These are phyloP conservation scores for Penicillium italicum DNA, from an alignment of 2,329 filamentous ascomycete genomes.

Conservation along the genomic window DNA sequence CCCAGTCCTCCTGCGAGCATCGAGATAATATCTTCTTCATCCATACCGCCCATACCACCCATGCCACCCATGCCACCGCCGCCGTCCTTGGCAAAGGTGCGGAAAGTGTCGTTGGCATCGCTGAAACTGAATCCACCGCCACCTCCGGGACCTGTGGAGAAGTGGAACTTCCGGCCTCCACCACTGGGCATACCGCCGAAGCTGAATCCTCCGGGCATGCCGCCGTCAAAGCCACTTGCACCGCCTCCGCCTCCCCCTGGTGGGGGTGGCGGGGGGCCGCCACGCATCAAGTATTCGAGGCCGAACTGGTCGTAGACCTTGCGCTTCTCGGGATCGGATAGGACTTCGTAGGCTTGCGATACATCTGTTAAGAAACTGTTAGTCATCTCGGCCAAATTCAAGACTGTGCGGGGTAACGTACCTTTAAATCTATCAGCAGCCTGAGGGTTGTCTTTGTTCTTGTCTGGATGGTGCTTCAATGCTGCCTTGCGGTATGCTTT, in stretches of 20 bases:
- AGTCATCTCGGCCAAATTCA: background rate
- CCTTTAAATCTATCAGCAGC: constrained; percentile 92
- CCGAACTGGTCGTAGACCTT: constrained; percentile 94
- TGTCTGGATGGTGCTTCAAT: constrained; percentile 92
- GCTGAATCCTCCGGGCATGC: constrained; percentile 53
- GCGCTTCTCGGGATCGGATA: constrained; percentile 94
- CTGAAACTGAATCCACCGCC: constrained; percentile 76
- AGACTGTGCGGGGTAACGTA: constrained; percentile 29
- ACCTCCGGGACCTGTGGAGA: constrained; percentile 47
- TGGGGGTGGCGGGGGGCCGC: constrained; percentile 64
- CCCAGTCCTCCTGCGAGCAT: constrained; percentile 41
- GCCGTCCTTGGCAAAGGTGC: constrained; percentile 68
- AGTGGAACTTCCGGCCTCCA: constrained; percentile 48
- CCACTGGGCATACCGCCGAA: constrained; percentile 52
- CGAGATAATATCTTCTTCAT: constrained; percentile 56
- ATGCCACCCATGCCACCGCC: constrained; percentile 46
- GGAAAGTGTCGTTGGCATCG: constrained; percentile 78
- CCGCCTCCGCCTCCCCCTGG: constrained; percentile 54
- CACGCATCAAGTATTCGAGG: constrained; percentile 84
- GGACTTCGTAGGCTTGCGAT: constrained; percentile 95
- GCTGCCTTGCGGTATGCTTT: constrained; percentile 83
- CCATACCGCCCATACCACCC: constrained; percentile 47
- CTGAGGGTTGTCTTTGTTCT: constrained; percentile 87
- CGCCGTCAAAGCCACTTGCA: constrained; percentile 57
- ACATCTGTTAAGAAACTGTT: constrained; percentile 56